These are phyloP conservation scores for Chaetomiaceae sp. DNA, from an alignment of 2,329 filamentous ascomycete genomes.

Conservation along the genomic window DNA sequence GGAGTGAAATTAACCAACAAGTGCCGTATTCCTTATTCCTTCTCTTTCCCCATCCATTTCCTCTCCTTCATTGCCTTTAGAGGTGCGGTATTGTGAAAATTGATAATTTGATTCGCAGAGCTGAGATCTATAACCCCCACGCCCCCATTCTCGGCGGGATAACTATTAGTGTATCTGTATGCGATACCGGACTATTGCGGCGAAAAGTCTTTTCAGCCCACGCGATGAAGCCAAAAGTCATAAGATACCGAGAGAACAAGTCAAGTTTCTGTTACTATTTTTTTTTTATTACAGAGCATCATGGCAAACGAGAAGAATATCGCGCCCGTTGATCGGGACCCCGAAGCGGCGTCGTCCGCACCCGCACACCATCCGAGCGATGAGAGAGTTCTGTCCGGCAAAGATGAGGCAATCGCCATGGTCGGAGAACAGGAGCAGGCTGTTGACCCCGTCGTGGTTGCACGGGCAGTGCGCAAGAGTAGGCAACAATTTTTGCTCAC, in stretches of 20 bases:
- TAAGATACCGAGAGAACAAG: not conserved
- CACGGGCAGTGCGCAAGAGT: conserved; percentile 49
- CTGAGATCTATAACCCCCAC: not conserved
- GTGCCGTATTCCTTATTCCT: no score
- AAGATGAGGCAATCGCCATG: conserved; percentile 54
- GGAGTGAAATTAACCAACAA: no score
- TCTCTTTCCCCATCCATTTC: no score
- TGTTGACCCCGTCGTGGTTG: conserved; percentile 47
- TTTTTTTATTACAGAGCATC: no score
- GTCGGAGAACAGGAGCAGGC: conserved; percentile 53
- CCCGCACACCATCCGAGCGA: not conserved
- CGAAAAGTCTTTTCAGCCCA: not conserved
- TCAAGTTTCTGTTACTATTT: not conserved
- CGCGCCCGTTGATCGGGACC: not conserved
- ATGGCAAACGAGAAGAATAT: conserved; percentile 3
- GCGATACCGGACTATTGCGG: conserved; percentile 8
- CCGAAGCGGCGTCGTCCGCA: conserved; percentile 1
- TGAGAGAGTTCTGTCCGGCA: not conserved
- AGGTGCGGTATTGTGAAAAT: not conserved
- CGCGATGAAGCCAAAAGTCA: not conserved
- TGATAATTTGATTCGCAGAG: not conserved
- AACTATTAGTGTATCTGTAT: not conserved
- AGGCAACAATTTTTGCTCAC: no score
- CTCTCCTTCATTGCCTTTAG: no score
- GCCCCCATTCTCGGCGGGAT: not conserved